Conservation (phyloP, 2,329 filamentous ascomycete genomes). For the Seiridium unicorne region DNA sequence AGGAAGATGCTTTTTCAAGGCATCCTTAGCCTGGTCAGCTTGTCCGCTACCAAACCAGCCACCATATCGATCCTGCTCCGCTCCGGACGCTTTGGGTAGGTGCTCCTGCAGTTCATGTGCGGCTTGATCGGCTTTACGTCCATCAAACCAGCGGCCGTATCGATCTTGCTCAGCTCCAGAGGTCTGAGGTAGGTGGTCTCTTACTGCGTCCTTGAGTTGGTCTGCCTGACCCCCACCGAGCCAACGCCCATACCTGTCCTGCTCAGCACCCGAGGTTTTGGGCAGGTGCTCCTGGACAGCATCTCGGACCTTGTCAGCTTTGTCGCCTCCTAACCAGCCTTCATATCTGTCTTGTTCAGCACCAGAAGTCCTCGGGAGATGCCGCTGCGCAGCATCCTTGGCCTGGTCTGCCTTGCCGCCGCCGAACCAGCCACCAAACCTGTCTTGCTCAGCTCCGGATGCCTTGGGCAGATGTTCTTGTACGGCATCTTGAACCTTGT, state of each 20-base stretch:
- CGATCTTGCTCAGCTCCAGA: conserved; percentile 22
- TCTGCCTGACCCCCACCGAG: conserved; percentile 18
- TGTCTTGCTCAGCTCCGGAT: conserved; percentile 14
- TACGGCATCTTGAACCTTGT: too few species aligned
- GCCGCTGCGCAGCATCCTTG: conserved; percentile 13
- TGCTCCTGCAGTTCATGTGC: neutral
- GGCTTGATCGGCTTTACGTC: conserved; percentile 9
- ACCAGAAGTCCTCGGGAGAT: conserved; percentile 14
- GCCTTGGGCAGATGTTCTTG: neutral
- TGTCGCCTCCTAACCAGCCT: conserved; percentile 14
- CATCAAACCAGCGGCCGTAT: conserved; percentile 17
- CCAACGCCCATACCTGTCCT: conserved; percentile 19
- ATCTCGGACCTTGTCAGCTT: conserved; percentile 11
- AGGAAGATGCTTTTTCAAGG: conserved; percentile 15
- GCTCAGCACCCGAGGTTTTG: conserved; percentile 18
- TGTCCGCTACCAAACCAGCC: conserved; percentile 18
- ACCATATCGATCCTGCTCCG: conserved; percentile 19
- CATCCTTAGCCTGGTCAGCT: conserved; percentile 15
- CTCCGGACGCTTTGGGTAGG: conserved; percentile 3
- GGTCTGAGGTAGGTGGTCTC: conserved; percentile 11
- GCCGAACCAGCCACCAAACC: conserved; percentile 11
- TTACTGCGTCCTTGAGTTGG: conserved; percentile 14
- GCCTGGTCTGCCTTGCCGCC: conserved; percentile 14
- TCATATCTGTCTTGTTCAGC: conserved; percentile 15
- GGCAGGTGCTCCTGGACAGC: conserved; percentile 15